A percentile compares a stretch with the other conserved stretches of the same genome.
Evolutionary conservation across 2,329 filamentous ascomycete species (phyloP).

Genomic region (Cordyceps farinosa): DNA sequence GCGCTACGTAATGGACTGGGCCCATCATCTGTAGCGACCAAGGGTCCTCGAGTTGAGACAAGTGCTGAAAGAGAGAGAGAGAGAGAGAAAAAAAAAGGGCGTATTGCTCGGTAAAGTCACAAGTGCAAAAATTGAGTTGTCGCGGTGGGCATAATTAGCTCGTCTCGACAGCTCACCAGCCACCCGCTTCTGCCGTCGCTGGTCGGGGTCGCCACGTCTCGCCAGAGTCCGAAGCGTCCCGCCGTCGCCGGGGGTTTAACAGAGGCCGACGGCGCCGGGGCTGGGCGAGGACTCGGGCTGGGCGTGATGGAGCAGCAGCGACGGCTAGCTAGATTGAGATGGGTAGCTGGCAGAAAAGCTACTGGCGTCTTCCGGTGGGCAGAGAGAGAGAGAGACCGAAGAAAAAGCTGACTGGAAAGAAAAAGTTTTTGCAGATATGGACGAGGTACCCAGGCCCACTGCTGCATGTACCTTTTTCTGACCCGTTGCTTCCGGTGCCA

Average conservation of each 20-base stretch:
- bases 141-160: not conserved
- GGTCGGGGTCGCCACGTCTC: not conserved
- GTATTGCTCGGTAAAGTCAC: not conserved
- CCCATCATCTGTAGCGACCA: not conserved
- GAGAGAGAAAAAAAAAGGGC: not conserved
- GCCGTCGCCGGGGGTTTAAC: not conserved
- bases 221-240: slow-evolving; percentile 5
- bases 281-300: not conserved
- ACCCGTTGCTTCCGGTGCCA: slow-evolving; percentile 14
- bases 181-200: not conserved
- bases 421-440: not conserved
- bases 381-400: not conserved
- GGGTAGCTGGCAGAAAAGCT: not conserved
- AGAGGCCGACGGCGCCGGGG: slow-evolving; percentile 12
- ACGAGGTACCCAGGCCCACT: slow-evolving; percentile 13
- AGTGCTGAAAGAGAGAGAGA: not conserved
- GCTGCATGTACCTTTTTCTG: slow-evolving; percentile 5
- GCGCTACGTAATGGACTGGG: not conserved
- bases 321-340: too few species aligned
- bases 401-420: not conserved
- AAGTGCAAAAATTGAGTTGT: not conserved
- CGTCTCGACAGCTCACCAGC: not conserved
- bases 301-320: too few species aligned
- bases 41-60: not conserved
- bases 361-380: not conserved